A percentile compares a stretch with the other conserved stretches of the same genome.
Conservation (phyloP, 164 flowering plant species). For the Sedum album region DNA sequence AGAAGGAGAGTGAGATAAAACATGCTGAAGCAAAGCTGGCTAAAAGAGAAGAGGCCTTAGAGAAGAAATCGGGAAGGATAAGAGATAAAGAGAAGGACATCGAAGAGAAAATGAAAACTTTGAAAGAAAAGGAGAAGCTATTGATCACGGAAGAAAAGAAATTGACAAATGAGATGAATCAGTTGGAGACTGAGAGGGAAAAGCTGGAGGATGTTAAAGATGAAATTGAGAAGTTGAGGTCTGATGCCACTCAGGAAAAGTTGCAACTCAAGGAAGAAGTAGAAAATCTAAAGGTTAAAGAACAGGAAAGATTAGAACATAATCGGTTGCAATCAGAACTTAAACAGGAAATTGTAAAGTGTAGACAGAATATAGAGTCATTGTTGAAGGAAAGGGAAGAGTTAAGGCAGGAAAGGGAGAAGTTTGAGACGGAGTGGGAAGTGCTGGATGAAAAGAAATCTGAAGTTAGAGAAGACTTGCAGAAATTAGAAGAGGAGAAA, state of each 20-base stretch:
- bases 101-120: conserved; percentile 40
- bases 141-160: conserved; percentile 48
- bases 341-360: conserved; percentile 54
- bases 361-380: conserved; percentile 36
- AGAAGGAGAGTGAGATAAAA: conserved; percentile 42
- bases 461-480: conserved; percentile 30
- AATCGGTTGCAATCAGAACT: conserved; percentile 42
- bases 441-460: conserved; percentile 66
- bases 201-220: conserved; percentile 30
- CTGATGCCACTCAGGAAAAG: conserved; percentile 36
- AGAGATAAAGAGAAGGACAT: conserved; percentile 72
- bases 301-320: conserved; percentile 52
- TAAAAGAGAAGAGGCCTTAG: conserved; percentile 55
- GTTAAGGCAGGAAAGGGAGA: conserved; percentile 55
- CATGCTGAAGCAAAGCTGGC: conserved; percentile 58
- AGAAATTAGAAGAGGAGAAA: conserved; percentile 36
- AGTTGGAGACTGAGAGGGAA: conserved; percentile 41
- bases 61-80: conserved; percentile 49
- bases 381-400: conserved; percentile 55
- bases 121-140: conserved; percentile 61
- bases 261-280: conserved; percentile 39
- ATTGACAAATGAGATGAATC: conserved; percentile 29
- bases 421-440: conserved; percentile 88
- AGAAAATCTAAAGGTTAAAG: conserved; percentile 37
- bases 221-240: conserved; percentile 44